Evolutionary conservation across 2,329 filamentous ascomycete species (phyloP).

Genomic region (Apiospora saccharicola): DNA sequence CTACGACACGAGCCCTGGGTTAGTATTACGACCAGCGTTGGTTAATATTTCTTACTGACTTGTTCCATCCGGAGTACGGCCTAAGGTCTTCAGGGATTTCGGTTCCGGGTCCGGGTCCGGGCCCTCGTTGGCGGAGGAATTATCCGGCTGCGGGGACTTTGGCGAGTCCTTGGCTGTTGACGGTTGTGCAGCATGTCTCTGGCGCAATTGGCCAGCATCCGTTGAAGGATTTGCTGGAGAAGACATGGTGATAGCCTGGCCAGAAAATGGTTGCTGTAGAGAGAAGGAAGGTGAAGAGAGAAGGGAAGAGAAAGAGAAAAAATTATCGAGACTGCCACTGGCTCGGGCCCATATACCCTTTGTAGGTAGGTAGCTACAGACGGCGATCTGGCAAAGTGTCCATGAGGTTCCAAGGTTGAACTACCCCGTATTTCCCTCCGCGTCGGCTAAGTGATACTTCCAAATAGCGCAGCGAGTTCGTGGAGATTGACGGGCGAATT

Average conservation of each 20-base stretch:
- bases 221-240: conserved; percentile 29
- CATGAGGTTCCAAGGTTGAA: conserved; percentile 4
- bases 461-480: conserved; percentile 6
- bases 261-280: not conserved
- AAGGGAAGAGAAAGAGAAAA: not conserved
- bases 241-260: conserved; percentile 34
- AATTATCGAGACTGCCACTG: not conserved
- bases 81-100: conserved; percentile 78
- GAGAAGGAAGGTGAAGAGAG: not conserved
- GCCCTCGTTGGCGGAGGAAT: conserved; percentile 26
- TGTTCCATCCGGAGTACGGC: conserved; percentile 88
- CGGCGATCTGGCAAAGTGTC: not conserved
- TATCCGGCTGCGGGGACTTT: conserved; percentile 28
- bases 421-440: conserved; percentile 10
- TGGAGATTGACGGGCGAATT: conserved; percentile 9
- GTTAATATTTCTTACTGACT: conserved; percentile 64
- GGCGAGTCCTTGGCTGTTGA: conserved; percentile 28
- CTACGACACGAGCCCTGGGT: conserved; percentile 54
- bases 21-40: conserved; percentile 29
- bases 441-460: conserved; percentile 4
- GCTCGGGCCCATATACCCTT: not conserved
- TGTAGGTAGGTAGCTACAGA: not conserved
- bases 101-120: conserved; percentile 29
- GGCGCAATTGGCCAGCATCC: conserved; percentile 39
- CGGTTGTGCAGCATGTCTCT: conserved; percentile 33